Percentiles rank a stretch among this genome's conserved stretches.
Evolutionary conservation across 2,329 filamentous ascomycete genomes (phyloP).

Genomic region (Lasiodiplodia theobromae): DNA sequence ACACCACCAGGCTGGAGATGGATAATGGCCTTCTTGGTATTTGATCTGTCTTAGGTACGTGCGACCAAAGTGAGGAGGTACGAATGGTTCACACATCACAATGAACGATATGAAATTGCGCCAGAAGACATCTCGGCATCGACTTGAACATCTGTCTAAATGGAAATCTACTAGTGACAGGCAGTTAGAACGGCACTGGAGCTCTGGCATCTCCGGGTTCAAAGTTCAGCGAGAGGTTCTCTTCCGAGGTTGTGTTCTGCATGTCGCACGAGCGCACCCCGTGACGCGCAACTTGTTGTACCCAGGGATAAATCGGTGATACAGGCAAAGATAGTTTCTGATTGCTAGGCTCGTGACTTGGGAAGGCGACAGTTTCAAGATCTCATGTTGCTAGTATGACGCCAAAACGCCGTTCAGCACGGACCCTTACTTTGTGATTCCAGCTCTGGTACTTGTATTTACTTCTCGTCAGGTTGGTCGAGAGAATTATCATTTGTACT

Average conservation of each 20-base stretch:
- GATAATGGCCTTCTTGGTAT: background rate
- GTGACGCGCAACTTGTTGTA: background rate
- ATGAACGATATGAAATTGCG: background rate
- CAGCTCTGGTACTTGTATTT: background rate
- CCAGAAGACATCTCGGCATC: background rate
- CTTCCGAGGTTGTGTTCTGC: background rate
- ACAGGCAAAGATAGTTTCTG: background rate
- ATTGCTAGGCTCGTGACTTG: background rate
- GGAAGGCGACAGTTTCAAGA: background rate
- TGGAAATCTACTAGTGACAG: background rate
- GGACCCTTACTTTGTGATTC: background rate
- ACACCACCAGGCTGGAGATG: background rate
- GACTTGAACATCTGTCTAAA: background rate
- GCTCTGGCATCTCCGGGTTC: background rate
- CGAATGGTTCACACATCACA: background rate
- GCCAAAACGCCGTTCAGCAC: background rate
- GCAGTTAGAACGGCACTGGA: background rate
- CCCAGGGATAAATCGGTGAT: background rate
- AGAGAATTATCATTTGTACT: background rate
- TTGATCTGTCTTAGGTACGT: background rate
- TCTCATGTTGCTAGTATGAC: conserved; percentile 1
- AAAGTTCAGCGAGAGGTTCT: background rate
- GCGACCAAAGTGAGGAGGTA: background rate
- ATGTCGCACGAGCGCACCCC: background rate
- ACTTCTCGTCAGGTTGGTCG: background rate